Base-by-base conservation (phyloP, 306 rosid species). In the Sechiopsis laciniata region DNA sequence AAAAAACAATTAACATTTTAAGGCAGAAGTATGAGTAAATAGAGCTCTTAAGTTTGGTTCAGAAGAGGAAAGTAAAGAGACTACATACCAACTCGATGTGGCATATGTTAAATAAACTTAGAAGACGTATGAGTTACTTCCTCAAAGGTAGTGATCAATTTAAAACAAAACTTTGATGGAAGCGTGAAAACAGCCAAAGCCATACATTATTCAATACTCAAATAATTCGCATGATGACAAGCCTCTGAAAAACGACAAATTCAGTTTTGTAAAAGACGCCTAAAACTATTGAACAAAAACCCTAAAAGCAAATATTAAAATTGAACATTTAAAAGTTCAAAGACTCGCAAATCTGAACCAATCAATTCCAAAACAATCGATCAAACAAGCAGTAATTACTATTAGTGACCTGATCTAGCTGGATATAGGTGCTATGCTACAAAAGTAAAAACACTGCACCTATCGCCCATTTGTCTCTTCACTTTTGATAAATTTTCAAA, bases 121-220 rank as follows among this genome's bases (percentile, higher is more conserved):
- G 53, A 40, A 65, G n/a, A 65, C 71, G 71, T 64, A 64, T 17
- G 52, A 64, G 10, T 40, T 64, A 40, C 24, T 17, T n/a, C 26
- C 71, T 32, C 24, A 63, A 16, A 16, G 50, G 22, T 15, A 40
- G 29, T n/a, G 71, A 37, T 37, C 53, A 40, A 42, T 40, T 64
- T 17, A n/a, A 40, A 40, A n/a, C 2, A 5, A 40, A 40, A 40
- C 4, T 64, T 65, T 17, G 52, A 6, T 40, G 4, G 3, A 37
- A 64, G 6, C 29, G 10, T n/a, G 71, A 40, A 63, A 64, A 17
- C 10, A 37, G 21, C 53, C 26, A 64, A 17, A 26, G 8, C 52
- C 26, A 64, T 5, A 64, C 50, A 59, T 17, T 11, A 60, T 32
- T 35, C 50, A 65, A 37, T 10, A 65, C 71, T 65, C 71, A 65